A percentile compares a stretch with the other conserved stretches of the same genome.
These are phyloP conservation scores for Schrenkiella parvula DNA, from an alignment of 345 rosid species.

Conservation along the genomic window DNA sequence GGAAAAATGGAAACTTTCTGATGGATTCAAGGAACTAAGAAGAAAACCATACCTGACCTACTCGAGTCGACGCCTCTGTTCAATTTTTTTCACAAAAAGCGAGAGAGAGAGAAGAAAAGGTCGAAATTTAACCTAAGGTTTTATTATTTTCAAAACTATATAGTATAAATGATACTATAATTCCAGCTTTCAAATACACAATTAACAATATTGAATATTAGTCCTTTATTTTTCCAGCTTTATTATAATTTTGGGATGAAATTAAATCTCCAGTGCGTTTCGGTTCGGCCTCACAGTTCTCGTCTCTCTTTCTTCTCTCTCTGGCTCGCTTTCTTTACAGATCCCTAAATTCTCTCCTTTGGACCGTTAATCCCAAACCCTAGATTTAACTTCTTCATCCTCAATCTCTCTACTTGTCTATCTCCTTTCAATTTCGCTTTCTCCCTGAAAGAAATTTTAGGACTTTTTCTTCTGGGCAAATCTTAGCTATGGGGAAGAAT, in stretches of 20 bases:
- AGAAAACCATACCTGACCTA: constrained; percentile 21
- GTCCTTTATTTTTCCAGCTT: background rate
- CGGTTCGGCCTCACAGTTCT: constrained; percentile 21
- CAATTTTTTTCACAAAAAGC: background rate
- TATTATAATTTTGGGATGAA: background rate
- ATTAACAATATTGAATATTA: background rate
- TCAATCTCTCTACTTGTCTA: background rate
- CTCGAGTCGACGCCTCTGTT: constrained; percentile 2
- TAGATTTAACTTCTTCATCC: background rate
- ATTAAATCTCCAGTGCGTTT: background rate
- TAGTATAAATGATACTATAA: background rate
- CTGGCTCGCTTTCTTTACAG: constrained; percentile 2
- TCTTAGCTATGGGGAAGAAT: constrained; percentile 80
- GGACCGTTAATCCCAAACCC: constrained; percentile 25
- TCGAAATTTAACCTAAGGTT: background rate
- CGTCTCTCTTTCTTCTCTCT: background rate
- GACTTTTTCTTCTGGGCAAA: constrained; percentile 7
- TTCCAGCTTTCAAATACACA: background rate
- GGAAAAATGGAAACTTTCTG: background rate
- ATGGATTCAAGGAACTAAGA: background rate
- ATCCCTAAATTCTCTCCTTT: constrained; percentile 28
- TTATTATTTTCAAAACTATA: background rate
- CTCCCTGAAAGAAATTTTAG: background rate
- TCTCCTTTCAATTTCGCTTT: background rate
- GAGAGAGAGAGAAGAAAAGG: background rate